Base-by-base conservation (phyloP, 2,329 filamentous ascomycete species). In the Dryadomyces quercus-mongolicae region DNA sequence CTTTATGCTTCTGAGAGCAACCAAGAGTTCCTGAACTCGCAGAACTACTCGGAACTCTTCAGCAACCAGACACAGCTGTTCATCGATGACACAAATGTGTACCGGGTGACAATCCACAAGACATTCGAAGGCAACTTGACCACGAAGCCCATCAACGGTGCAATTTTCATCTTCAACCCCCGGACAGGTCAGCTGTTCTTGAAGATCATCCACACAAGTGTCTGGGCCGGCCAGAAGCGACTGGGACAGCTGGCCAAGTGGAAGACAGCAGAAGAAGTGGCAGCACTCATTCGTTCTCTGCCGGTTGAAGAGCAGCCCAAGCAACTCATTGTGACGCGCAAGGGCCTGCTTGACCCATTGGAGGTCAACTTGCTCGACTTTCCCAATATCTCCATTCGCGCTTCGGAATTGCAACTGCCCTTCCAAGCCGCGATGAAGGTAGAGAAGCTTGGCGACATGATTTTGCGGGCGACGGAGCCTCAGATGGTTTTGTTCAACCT, bases 361-460 rank as follows among this genome's bases (percentile, higher is more conserved):
- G 93, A 98, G 68, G 93, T 98, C 16, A 94, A 98, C 66, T 70
- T 98, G 65, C 84, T 98, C 45, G 94, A 98, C 68, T 98, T 98
- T 77, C 93, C 93, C 54, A 98, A 98, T 68, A 98, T 98, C 61
- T 96, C 93, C 2, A 98, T 98, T 62, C 87, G 93, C 62, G 93
- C 93, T 12, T 98, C 93, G 0, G 93, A 98, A 70, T 73, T 98
- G 62, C 93, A 98, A 69, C 76, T 98, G 60, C 93, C 93, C 1
- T 98, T 98, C 86, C 94, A 98, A 71, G 93, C 93, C 54, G 94
- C 94, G 0, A 98, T 98, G 92, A 98, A 98, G 77, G 91, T 98
- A 2, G 93, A 98, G 72, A 98, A 98, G 71, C 80, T 98, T 48
- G 94, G 92, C 61, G 94, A 98, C 71, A 96, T 98, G 92, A 98